Evolutionary conservation across 2,329 filamentous ascomycete species (phyloP), one percentile per base, ranked within the genome.

Genomic region (Elsinoe fawcettii): DNA sequence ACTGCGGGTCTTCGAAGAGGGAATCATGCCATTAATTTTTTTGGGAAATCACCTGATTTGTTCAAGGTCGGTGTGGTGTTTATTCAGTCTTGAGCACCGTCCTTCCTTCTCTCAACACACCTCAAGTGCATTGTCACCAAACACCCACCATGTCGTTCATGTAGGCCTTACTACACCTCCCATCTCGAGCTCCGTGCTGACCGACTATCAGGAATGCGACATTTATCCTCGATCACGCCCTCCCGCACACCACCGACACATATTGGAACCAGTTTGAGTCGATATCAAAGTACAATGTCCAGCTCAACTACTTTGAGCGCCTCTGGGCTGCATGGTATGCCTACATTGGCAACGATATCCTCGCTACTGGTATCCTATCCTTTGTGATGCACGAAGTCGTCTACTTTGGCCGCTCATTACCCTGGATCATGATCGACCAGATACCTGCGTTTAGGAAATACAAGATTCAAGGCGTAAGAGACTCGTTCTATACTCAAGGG

Each of bases 361-460:
- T 99, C 61, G 93, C 93, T 59, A 99, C 93, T 2, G 93, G 93
- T 60, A 93, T 99, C 77, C 87, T 97, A 88, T 96, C 90, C 67
- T 99, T 99, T 73, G 75, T 86, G 64, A 89, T 97, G 83, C 93
- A 99, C 78, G 93, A 99, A 74, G 57, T 84, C 39, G 82, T 99
- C 67, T 99, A 99, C 79, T 99, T 97, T 69, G 93, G 93, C 66
- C 85, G 93, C 64, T 87, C 80, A 59, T 70, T 97, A 59, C 93
- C 93, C 1, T 99, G 89, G 84, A 88, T 97, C 65, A 85, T 99
- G 61, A 88, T 96, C 74, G 92, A 96, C 72, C 77, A 78, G 65
- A 87, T 96, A 59, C 88, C 90, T 16, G 88, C 82, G 67, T 93
- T 97, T 77, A 86, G 88, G 73, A 86, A 86, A 71, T 99, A 90